Conservation (phyloP, 164 flowering plant species). For the Berberis thunbergii region DNA sequence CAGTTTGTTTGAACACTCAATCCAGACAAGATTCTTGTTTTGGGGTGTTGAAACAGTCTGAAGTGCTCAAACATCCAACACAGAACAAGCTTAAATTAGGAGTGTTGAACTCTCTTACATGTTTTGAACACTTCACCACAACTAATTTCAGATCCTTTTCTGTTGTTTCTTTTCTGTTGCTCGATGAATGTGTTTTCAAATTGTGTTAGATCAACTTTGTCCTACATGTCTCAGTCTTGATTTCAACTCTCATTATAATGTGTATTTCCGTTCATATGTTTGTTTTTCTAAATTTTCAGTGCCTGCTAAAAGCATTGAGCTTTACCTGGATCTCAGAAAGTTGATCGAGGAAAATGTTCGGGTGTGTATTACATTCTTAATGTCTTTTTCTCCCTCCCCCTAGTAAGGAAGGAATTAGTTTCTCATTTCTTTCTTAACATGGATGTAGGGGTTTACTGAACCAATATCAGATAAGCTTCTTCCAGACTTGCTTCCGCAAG, state of each 20-base stretch:
- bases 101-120: no score
- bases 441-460: constrained; percentile 66
- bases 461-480: constrained; percentile 93
- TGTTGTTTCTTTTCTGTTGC: no score
- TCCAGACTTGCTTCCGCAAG: constrained; percentile 83
- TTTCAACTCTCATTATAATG: background rate
- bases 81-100: no score
- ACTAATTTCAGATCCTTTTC: no score
- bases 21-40: no score
- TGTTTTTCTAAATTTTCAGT: constrained; percentile 30
- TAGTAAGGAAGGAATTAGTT: background rate
- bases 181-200: no score
- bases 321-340: constrained; percentile 68
- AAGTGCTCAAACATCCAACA: no score
- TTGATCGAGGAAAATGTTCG: constrained; percentile 63
- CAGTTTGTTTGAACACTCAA: no score
- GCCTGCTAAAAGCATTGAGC: constrained; percentile 63
- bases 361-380: constrained; percentile 28
- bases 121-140: no score
- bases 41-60: no score
- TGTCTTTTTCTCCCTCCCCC: background rate
- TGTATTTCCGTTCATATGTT: background rate
- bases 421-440: background rate
- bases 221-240: background rate
- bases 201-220: background rate